These are phyloP conservation scores for Suhomyces taliae DNA, from an alignment of 1,139 yeast species.

Conservation along the genomic window DNA sequence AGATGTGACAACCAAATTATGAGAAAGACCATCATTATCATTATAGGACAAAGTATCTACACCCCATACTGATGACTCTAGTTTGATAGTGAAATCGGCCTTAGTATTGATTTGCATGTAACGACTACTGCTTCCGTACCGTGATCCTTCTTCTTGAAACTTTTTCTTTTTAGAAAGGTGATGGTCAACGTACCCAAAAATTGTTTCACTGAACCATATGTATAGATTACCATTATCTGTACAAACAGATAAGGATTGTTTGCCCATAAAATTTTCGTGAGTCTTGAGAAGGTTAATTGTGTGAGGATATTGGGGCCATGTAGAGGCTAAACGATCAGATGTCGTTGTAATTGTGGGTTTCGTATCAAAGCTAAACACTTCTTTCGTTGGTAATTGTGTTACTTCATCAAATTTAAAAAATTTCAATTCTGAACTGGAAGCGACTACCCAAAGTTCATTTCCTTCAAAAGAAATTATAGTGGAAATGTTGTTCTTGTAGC, in stretches of 20 bases:
- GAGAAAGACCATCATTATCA: slow-evolving; percentile 24
- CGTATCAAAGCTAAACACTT: slow-evolving; percentile 38
- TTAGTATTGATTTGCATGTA: slow-evolving; percentile 17
- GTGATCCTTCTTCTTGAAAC: not conserved
- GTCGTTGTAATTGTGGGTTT: slow-evolving; percentile 40
- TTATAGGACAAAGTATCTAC: slow-evolving; percentile 38
- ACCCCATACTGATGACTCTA: slow-evolving; percentile 66
- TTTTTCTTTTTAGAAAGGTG: slow-evolving; percentile 3
- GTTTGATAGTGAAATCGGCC: slow-evolving; percentile 39
- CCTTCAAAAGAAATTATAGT: slow-evolving; percentile 9
- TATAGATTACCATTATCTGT: slow-evolving; percentile 58
- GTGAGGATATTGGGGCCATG: slow-evolving; percentile 58
- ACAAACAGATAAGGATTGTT: slow-evolving; percentile 47
- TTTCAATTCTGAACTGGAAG: slow-evolving; percentile 31
- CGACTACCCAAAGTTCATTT: slow-evolving; percentile 27
- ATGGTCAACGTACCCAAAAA: slow-evolving; percentile 22
- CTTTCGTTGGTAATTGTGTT: slow-evolving; percentile 25
- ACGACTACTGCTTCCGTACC: slow-evolving; percentile 1
- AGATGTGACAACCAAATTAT: slow-evolving; percentile 49
- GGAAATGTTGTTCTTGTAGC: slow-evolving; percentile 37
- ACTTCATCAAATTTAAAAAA: slow-evolving; percentile 29
- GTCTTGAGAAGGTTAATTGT: slow-evolving; percentile 49
- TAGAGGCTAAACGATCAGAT: slow-evolving; percentile 39
- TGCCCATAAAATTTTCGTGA: slow-evolving; percentile 25
- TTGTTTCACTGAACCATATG: slow-evolving; percentile 39